Evolutionary conservation across 495 filamentous ascomycete genomes (phyloP).

Genomic region (Penicillium paxilli): DNA sequence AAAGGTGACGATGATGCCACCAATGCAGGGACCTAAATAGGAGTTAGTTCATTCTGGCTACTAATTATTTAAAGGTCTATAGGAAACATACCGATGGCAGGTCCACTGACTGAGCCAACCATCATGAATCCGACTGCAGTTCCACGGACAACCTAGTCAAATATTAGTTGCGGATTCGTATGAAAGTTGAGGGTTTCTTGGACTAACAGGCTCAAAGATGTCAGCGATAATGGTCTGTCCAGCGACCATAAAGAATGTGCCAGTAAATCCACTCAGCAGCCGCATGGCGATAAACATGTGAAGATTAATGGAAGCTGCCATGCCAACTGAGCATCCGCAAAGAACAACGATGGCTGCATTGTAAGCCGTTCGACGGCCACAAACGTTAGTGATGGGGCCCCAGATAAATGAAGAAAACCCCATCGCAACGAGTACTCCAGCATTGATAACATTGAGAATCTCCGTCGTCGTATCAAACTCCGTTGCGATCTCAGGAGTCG

Average conservation of each 20-base stretch:
- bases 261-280: conserved; percentile 41
- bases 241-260: conserved; percentile 48
- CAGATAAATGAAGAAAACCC: conserved; percentile 55
- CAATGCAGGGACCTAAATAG: conserved; percentile 42
- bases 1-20: conserved; percentile 58
- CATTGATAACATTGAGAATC: conserved; percentile 46
- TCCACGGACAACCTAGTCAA: conserved; percentile 48
- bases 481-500: conserved; percentile 40
- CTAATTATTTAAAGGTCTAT: not conserved
- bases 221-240: conserved; percentile 49
- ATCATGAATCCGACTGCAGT: conserved; percentile 57
- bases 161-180: conserved; percentile 5
- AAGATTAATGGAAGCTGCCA: conserved; percentile 34
- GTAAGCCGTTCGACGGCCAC: conserved; percentile 37
- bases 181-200: not conserved
- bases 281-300: conserved; percentile 43
- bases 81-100: conserved; percentile 49
- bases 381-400: conserved; percentile 44
- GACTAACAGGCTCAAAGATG: conserved; percentile 45
- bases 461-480: conserved; percentile 40
- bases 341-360: conserved; percentile 40
- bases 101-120: conserved; percentile 54
- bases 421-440: conserved; percentile 57
- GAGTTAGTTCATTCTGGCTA: not conserved
- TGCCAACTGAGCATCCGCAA: conserved; percentile 34